Percentiles rank a stretch among this genome's conserved stretches.
Conservation (phyloP, 2,329 filamentous ascomycete species). For the Hymenoscyphus infarciens region DNA sequence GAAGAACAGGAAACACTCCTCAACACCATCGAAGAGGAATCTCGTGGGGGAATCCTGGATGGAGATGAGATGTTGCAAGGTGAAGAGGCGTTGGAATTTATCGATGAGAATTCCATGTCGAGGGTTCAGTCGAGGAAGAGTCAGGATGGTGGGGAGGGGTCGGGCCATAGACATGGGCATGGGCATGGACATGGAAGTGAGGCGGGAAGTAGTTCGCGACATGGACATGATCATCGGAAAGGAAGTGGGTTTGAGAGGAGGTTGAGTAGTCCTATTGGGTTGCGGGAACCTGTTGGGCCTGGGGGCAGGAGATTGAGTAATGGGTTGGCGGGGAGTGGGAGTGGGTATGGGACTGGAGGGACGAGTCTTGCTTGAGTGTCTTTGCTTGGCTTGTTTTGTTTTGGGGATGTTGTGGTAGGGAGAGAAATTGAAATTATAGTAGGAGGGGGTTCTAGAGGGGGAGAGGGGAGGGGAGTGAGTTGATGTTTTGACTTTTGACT, state of each 20-base stretch:
- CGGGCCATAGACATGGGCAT: background rate
- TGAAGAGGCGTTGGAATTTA: slow-evolving; percentile 27
- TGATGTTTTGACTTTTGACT: no score
- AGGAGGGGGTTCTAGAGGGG: no score
- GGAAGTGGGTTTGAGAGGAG: slow-evolving; percentile 19
- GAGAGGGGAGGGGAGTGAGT: no score
- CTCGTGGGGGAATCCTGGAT: slow-evolving; percentile 20
- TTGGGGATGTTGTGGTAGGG: no score
- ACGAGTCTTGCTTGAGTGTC: slow-evolving; percentile 30
- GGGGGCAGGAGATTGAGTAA: slow-evolving; percentile 35
- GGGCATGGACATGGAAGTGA: background rate
- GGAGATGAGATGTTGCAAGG: slow-evolving; percentile 23
- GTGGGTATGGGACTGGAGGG: slow-evolving; percentile 33
- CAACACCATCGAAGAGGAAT: slow-evolving; percentile 15
- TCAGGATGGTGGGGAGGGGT: background rate
- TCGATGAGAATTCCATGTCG: slow-evolving; percentile 20
- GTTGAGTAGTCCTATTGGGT: slow-evolving; percentile 33
- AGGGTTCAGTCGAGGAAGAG: slow-evolving; percentile 6
- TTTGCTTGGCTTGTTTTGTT: background rate
- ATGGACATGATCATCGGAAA: background rate
- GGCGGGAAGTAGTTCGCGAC: no score
- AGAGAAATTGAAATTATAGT: no score
- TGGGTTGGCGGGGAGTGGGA: slow-evolving; percentile 32
- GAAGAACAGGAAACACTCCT: slow-evolving; percentile 22
- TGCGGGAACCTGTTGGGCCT: slow-evolving; percentile 31